Conservation (phyloP, 148 eudicot species). For the Polygonum maritimum region DNA sequence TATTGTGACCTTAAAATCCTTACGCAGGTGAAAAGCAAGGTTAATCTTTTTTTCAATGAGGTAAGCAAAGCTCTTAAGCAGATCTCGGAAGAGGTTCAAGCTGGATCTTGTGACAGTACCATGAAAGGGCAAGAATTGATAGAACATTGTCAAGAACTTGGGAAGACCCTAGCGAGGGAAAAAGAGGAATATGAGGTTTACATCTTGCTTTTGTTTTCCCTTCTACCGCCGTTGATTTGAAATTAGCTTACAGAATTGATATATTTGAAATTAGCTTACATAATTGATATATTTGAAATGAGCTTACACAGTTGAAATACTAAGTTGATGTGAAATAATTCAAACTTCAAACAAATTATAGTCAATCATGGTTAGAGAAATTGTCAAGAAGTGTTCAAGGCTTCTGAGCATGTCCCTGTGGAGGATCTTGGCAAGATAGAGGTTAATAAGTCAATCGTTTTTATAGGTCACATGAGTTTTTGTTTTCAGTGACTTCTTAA, state of each 20-base stretch:
- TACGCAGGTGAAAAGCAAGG: constrained; percentile 56
- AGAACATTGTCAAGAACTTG: constrained; percentile 50
- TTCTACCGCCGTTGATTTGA: neutral
- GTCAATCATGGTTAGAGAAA: no score
- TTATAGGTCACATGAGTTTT: neutral
- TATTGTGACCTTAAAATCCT: neutral
- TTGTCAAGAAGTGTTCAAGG: no score
- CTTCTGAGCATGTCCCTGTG: no score
- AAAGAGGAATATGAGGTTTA: constrained; percentile 81
- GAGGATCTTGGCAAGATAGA: no score
- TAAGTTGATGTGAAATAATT: no score
- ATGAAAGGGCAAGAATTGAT: constrained; percentile 31
- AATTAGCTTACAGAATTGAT: neutral
- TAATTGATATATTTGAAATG: neutral
- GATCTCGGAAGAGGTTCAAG: constrained; percentile 41
- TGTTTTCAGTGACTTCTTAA: no score
- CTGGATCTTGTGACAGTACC: constrained; percentile 28
- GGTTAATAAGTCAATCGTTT: neutral
- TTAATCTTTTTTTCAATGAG: constrained; percentile 71
- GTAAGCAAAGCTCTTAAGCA: constrained; percentile 58
- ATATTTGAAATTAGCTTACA: neutral
- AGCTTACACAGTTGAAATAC: neutral
- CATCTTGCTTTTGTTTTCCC: neutral
- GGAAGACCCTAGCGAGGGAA: constrained; percentile 59
- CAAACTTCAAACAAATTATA: no score